Base-by-base conservation (phyloP, 1,284 basidiomycete genomes). In the Cutaneotrichosporon sp. region DNA sequence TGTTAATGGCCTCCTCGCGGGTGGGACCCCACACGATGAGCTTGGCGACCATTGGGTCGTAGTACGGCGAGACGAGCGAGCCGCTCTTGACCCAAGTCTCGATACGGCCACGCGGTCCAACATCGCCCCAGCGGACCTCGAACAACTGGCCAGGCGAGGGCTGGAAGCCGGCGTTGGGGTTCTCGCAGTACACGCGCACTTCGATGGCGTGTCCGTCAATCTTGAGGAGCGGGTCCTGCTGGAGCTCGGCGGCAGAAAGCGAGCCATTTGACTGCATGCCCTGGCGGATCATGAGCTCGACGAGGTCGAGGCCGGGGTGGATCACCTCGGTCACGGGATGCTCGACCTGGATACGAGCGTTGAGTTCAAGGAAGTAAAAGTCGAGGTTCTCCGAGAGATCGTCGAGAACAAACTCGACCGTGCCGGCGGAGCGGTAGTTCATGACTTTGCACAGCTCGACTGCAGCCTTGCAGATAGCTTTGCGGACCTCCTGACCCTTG, bases 331-430 rank as follows among this genome's bases (percentile, higher is more conserved):
- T 89, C 47, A 90, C 83, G 1, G 86, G 83, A 70, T 90, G 89
- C 76, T 90, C 89, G 18, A 90, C 88, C 78, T 89, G 88, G 61
- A 89, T 84, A 7, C 88, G 83, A 0, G 88, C 86, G 67, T 90
- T 90, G 85, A 90, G 87, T 74, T 90, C 89, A 21, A 90, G 82
- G 70, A 90, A 90, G 80, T 84, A 89, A 76, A 88, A 89, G 9
- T 81, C 73, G 0, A 82, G 82, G 0, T 68, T 50, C 0, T 42
- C 34, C 6, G 64, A 60, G 0, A 78, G 64, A 62, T 87, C 83
- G 69, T 89, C 86, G 5, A 89, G 86, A 3, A 90, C 79, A 69
- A 88, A 89, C 72, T 90, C 88, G 31, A 89, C 83, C 0, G 88
- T 90, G 1, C 87, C 87, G 56, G 86, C 87, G 42, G 86, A 87